phyloP scores from a whole-genome alignment of 73 alveolate species.

The Paramecium tetraurelia region DNA sequence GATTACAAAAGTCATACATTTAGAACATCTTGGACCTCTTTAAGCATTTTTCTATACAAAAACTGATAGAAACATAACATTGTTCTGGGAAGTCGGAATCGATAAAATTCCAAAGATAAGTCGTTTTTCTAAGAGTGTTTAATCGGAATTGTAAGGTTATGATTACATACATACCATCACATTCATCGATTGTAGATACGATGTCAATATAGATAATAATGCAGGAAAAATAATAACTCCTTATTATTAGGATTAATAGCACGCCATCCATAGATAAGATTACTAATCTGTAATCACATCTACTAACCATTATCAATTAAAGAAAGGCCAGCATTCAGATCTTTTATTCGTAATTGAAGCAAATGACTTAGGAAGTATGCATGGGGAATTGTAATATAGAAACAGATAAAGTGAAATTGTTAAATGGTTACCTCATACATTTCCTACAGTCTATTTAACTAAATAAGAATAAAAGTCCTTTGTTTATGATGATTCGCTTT shows the following conservation, averaged over 20 bases:
- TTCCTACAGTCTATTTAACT: background rate
- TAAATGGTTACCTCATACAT: background rate
- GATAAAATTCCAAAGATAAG: background rate
- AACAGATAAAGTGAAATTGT: background rate
- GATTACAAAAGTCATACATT: background rate
- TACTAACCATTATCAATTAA: background rate
- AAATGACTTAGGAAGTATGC: background rate
- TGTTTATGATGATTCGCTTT: background rate
- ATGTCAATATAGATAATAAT: background rate
- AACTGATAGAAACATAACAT: background rate
- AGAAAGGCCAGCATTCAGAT: background rate
- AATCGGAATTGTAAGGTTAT: background rate
- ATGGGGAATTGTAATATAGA: background rate
- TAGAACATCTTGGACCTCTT: background rate
- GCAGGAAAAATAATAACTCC: background rate
- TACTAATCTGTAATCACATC: background rate
- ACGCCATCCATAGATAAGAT: background rate
- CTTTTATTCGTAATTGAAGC: background rate
- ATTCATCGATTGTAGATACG: background rate
- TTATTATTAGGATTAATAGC: background rate
- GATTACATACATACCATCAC: background rate
- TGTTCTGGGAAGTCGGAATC: constrained; percentile 7
- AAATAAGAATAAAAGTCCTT: background rate
- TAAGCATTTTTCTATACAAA: background rate
- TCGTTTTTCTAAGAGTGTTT: background rate